Conservation (phyloP, 345 rosid genomes). For the Litchi chinensis region DNA sequence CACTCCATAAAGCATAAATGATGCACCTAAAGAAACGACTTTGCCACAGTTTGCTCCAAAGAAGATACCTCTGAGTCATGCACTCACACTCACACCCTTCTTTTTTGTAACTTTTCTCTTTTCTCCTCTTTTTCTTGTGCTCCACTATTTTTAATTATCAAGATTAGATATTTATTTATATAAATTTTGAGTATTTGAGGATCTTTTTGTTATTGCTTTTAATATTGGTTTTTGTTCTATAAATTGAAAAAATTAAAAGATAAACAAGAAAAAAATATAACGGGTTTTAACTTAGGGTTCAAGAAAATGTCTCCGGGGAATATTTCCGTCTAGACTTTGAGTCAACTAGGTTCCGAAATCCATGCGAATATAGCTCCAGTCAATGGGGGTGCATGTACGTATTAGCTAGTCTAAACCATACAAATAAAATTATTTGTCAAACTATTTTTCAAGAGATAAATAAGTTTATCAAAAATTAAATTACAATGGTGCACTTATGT, state of each 20-base stretch:
- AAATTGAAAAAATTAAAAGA: too few species aligned
- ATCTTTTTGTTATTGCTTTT: background rate
- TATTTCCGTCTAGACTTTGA: background rate
- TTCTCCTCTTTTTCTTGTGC: background rate
- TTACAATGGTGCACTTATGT: too few species aligned
- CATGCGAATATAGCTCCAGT: background rate
- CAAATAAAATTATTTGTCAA: too few species aligned
- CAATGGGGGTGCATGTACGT: background rate
- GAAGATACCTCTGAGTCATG: background rate
- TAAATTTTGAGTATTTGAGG: background rate
- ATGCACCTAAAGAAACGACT: background rate
- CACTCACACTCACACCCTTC: background rate
- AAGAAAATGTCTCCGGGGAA: background rate
- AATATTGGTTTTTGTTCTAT: too few species aligned
- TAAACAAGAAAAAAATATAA: background rate
- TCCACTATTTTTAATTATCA: too few species aligned
- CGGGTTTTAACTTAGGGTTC: background rate
- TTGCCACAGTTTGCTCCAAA: background rate
- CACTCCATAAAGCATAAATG: slow-evolving; percentile 22
- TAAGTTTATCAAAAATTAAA: too few species aligned
- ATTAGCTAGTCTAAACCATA: too few species aligned
- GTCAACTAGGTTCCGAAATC: background rate
- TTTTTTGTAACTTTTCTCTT: background rate
- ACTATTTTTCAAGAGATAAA: too few species aligned
- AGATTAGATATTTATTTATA: background rate